These are phyloP conservation scores for Botryosphaeria dothidea DNA, from an alignment of 2,329 filamentous ascomycete genomes.

Conservation along the genomic window DNA sequence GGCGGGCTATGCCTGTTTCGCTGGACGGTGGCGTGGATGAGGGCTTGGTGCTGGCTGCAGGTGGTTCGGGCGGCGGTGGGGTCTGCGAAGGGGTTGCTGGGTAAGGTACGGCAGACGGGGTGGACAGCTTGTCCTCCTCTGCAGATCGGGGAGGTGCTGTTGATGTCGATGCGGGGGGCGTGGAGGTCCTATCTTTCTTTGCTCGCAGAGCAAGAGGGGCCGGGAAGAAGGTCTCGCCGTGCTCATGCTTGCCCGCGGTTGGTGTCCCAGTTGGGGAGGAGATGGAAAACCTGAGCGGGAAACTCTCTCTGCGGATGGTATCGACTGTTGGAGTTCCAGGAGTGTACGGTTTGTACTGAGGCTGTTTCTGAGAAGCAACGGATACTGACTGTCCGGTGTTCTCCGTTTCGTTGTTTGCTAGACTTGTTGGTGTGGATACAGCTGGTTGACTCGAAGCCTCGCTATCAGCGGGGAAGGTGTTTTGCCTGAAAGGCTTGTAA, in stretches of 20 bases:
- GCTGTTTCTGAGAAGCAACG: conserved; percentile 20
- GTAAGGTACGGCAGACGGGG: conserved; percentile 22
- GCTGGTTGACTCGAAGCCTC: conserved; percentile 29
- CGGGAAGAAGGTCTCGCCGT: conserved; percentile 40
- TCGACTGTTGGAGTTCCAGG: conserved; percentile 25
- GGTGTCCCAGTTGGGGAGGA: conserved; percentile 24
- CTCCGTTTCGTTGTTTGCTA: conserved; percentile 30
- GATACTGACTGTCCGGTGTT: conserved; percentile 23
- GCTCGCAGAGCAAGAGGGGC: conserved; percentile 21
- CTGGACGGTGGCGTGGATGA: conserved; percentile 20
- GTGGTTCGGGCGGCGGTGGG: conserved; percentile 17
- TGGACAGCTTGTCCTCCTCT: background rate
- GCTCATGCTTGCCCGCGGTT: conserved; percentile 16
- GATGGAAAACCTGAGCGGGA: conserved; percentile 24
- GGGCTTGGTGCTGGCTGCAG: background rate
- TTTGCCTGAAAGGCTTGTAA: conserved; percentile 11
- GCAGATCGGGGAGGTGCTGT: conserved; percentile 22
- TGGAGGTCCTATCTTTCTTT: background rate
- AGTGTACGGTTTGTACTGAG: conserved; percentile 35
- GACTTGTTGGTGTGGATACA: conserved; percentile 38
- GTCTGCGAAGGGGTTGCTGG: conserved; percentile 29
- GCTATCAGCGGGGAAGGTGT: background rate
- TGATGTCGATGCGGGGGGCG: conserved; percentile 15
- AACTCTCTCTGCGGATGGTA: background rate
- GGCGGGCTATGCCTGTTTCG: conserved; percentile 21